Percentiles rank a stretch among this genome's conserved stretches.
These are phyloP conservation scores for Manihot esculenta DNA, from an alignment of 441 rosid genomes.

Conservation along the genomic window DNA sequence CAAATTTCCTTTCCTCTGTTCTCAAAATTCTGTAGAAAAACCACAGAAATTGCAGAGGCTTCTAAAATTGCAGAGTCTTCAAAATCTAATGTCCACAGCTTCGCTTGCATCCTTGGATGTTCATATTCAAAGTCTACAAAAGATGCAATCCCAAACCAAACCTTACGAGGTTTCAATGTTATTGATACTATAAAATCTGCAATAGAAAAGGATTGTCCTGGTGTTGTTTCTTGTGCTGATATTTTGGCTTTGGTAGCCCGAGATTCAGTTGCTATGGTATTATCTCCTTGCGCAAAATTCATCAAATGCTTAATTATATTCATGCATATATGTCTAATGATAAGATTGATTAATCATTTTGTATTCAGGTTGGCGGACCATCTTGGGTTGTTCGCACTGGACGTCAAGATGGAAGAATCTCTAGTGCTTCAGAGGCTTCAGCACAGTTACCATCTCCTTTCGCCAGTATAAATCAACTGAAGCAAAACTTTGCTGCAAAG, in stretches of 20 bases:
- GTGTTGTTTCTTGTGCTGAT: slow-evolving; percentile 20
- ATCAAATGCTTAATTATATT: neutral
- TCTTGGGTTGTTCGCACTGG: slow-evolving; percentile 61
- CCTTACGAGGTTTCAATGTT: slow-evolving; percentile 38
- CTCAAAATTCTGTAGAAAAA: too few species aligned
- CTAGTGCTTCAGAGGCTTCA: slow-evolving; percentile 34
- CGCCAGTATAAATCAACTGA: slow-evolving; percentile 31
- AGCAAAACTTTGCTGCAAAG: slow-evolving; percentile 34
- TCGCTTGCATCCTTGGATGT: too few species aligned
- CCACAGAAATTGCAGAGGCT: too few species aligned
- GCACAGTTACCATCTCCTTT: slow-evolving; percentile 42
- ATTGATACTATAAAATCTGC: slow-evolving; percentile 46
- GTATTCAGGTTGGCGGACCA: slow-evolving; percentile 49
- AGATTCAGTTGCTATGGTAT: slow-evolving; percentile 50
- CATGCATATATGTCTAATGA: neutral
- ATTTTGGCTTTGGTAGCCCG: slow-evolving; percentile 52
- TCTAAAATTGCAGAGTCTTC: too few species aligned
- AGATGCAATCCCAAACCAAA: slow-evolving; percentile 31
- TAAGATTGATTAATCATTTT: neutral
- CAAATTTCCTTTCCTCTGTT: too few species aligned
- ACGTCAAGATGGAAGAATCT: slow-evolving; percentile 66
- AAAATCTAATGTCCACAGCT: too few species aligned
- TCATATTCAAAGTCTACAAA: too few species aligned
- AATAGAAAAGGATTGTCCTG: slow-evolving; percentile 48
- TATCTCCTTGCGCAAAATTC: neutral